phyloP scores from a whole-genome alignment of 495 filamentous ascomycete species.

The Aspergillus kassunensis region DNA sequence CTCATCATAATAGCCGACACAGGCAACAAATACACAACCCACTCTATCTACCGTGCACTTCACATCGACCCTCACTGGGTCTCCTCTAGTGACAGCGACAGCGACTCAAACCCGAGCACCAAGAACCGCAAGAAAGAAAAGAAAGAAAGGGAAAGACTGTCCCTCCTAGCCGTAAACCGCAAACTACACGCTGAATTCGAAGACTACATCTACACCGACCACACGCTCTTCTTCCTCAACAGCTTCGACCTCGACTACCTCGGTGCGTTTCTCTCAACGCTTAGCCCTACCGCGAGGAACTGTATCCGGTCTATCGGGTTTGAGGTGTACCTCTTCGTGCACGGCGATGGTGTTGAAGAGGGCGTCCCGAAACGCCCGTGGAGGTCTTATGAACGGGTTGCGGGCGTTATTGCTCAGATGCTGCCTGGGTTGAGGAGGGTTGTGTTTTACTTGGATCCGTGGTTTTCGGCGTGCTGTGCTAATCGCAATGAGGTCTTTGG shows the following conservation, averaged over 20 bases:
- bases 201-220: constrained; percentile 33
- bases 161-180: constrained; percentile 31
- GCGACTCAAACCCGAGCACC: constrained; percentile 14
- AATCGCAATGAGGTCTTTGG: not conserved
- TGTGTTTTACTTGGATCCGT: constrained; percentile 36
- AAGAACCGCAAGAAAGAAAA: not conserved
- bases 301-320: constrained; percentile 40
- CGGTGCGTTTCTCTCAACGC: constrained; percentile 33
- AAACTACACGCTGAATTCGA: constrained; percentile 43
- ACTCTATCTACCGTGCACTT: constrained; percentile 30
- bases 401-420: constrained; percentile 20
- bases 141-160: not conserved
- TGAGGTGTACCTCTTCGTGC: constrained; percentile 41
- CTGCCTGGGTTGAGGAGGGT: constrained; percentile 27
- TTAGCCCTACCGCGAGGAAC: constrained; percentile 29
- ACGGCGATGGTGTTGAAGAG: constrained; percentile 1
- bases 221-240: constrained; percentile 43
- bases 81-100: constrained; percentile 16
- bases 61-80: constrained; percentile 39
- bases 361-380: constrained; percentile 31
- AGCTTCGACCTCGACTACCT: constrained; percentile 36
- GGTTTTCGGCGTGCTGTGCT: constrained; percentile 29
- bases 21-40: constrained; percentile 36
- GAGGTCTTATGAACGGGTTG: constrained; percentile 31
- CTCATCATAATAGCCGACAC: constrained; percentile 22